These are phyloP conservation scores for Trypanosoma scelopori DNA, from an alignment of 208 protist genomes.

Conservation along the genomic window DNA sequence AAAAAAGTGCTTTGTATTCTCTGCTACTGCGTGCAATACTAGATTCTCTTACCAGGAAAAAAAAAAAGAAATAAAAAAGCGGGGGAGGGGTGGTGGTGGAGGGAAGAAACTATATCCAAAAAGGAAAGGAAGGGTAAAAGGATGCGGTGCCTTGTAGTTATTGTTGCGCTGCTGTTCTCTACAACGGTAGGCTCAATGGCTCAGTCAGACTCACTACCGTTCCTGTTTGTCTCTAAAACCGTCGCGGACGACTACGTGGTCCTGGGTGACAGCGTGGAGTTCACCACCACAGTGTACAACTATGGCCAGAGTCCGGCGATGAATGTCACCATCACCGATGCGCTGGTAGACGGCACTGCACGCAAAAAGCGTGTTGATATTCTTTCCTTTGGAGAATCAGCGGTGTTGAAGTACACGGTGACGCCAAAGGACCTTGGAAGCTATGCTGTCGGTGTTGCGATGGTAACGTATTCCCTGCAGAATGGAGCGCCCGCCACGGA, in stretches of 20 bases:
- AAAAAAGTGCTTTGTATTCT: no score
- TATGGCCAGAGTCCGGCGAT: slow-evolving; percentile 76
- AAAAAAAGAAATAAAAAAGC: slow-evolving; percentile 9
- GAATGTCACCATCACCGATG: slow-evolving; percentile 67
- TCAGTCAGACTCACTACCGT: slow-evolving; percentile 36
- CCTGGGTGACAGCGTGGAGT: slow-evolving; percentile 69
- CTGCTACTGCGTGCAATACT: no score
- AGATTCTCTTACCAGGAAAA: neutral
- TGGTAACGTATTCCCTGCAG: slow-evolving; percentile 75
- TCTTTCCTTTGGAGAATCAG: slow-evolving; percentile 57
- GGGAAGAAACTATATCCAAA: no score
- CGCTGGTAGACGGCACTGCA: slow-evolving; percentile 50
- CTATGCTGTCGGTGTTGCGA: slow-evolving; percentile 60
- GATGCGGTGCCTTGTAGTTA: slow-evolving; percentile 20
- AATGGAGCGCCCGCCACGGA: slow-evolving; percentile 50
- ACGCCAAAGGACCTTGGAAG: slow-evolving; percentile 62
- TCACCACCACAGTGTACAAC: slow-evolving; percentile 75
- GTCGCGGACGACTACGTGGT: slow-evolving; percentile 73
- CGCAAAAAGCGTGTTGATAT: slow-evolving; percentile 50
- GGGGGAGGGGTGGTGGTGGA: no score
- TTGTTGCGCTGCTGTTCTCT: slow-evolving; percentile 15
- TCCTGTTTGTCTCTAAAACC: slow-evolving; percentile 82
- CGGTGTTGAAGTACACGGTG: slow-evolving; percentile 76
- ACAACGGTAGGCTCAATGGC: slow-evolving; percentile 14
- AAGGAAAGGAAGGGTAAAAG: slow-evolving; percentile 2